A percentile compares a stretch with the other conserved stretches of the same genome.
Evolutionary conservation across 1,284 basidiomycete species (phyloP).

Genomic region (Ustilago sp.): DNA sequence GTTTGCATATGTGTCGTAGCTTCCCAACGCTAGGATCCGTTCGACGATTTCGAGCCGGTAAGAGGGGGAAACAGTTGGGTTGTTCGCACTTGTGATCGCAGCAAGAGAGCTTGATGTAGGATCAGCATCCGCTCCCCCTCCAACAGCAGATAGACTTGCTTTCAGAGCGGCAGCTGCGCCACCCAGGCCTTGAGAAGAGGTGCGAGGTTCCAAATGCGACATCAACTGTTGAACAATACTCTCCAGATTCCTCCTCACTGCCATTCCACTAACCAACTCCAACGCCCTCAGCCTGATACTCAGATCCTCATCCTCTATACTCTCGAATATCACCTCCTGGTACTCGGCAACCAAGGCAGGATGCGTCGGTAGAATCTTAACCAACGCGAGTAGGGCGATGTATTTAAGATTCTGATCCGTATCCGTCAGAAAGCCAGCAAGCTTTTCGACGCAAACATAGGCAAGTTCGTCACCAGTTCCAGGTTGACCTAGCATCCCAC

Average conservation of each 20-base stretch:
- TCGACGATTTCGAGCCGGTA: constrained; percentile 86
- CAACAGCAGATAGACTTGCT: constrained; percentile 71
- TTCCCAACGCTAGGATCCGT: constrained; percentile 84
- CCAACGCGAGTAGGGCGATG: constrained; percentile 92
- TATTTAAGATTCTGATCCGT: constrained; percentile 95
- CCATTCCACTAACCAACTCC: constrained; percentile 93
- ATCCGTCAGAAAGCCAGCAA: constrained; percentile 90
- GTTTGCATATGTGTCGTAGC: constrained; percentile 84
- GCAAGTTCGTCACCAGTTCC: constrained; percentile 77
- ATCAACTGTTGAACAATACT: constrained; percentile 88
- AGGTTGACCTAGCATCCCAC: constrained; percentile 81
- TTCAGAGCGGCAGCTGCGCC: constrained; percentile 71
- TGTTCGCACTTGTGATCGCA: constrained; percentile 54
- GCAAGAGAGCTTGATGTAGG: constrained; percentile 35
- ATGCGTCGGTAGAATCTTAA: constrained; percentile 93
- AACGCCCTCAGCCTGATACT: constrained; percentile 95
- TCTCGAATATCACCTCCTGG: constrained; percentile 89
- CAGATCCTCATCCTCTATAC: constrained; percentile 91
- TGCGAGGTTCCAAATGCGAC: constrained; percentile 80
- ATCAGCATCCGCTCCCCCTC: constrained; percentile 54
- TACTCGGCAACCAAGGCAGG: constrained; percentile 90
- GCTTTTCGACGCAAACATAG: constrained; percentile 88
- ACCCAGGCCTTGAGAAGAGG: constrained; percentile 5
- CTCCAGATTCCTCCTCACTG: constrained; percentile 82
- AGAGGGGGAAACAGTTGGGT: constrained; percentile 74